phyloP scores from a whole-genome alignment of 2,329 filamentous ascomycete genomes.

The Knoxdaviesia capensis region DNA sequence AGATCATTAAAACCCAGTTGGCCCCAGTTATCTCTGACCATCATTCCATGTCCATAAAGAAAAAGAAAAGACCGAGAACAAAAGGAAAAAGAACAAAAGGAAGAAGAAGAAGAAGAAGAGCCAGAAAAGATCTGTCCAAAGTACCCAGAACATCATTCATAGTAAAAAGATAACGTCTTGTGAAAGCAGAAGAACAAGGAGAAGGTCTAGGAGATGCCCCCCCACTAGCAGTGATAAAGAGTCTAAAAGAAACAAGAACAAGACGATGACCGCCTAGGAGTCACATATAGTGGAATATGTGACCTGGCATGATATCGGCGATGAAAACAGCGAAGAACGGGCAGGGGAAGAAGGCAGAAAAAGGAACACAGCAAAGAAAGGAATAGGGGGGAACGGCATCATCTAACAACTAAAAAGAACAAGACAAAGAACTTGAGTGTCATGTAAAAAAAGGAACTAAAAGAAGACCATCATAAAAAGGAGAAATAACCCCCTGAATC shows the following conservation, averaged over 20 bases:
- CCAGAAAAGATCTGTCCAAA: not conserved
- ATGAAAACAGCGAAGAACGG: not conserved
- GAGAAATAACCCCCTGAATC: not conserved
- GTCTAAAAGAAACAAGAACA: too few relatives aligned
- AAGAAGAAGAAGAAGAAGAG: not conserved
- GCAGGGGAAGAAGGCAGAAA: not conserved
- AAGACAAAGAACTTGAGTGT: not conserved
- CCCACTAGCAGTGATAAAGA: too few relatives aligned
- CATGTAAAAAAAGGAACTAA: slow-evolving; percentile 1
- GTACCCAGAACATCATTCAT: not conserved
- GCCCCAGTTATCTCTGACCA: too few relatives aligned
- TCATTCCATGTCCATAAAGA: not conserved
- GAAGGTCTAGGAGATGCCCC: too few relatives aligned
- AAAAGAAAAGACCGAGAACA: not conserved
- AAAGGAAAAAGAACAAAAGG: not conserved
- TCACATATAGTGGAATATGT: not conserved
- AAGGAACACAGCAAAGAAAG: not conserved
- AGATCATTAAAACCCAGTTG: too few relatives aligned
- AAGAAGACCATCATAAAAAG: not conserved
- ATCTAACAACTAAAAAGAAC: not conserved
- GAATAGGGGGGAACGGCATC: not conserved
- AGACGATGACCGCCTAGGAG: too few relatives aligned
- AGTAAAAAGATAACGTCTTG: not conserved
- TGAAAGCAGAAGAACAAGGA: too few relatives aligned
- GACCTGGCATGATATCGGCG: not conserved